Conservation (phyloP, 306 rosid genomes). For the Cucurbita moschata region DNA sequence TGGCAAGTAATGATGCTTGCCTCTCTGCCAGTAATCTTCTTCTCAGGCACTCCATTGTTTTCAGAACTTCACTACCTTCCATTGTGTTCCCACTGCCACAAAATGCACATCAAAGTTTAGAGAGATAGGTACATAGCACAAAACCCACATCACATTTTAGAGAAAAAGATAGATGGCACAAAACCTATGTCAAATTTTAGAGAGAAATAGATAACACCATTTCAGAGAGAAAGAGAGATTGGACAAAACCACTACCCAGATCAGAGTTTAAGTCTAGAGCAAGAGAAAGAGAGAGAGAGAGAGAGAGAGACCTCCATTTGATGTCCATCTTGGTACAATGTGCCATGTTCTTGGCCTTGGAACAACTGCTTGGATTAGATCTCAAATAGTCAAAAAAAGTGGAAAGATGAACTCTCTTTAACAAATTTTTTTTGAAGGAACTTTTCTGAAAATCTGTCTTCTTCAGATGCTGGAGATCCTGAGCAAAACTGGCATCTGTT, state of each 20-base stretch:
- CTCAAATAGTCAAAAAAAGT: not conserved
- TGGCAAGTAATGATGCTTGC: slow-evolving; percentile 72
- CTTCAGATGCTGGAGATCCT: not conserved
- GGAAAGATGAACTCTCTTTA: not conserved
- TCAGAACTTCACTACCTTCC: slow-evolving; percentile 41
- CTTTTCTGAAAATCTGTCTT: slow-evolving; percentile 2
- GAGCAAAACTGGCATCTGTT: not conserved
- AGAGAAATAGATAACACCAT: not conserved
- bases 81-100: slow-evolving; percentile 29
- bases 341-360: slow-evolving; percentile 8
- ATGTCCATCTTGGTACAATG: slow-evolving; percentile 18
- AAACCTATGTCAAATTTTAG: not conserved
- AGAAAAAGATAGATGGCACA: not conserved
- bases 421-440: not conserved
- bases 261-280: not conserved
- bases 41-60: slow-evolving; percentile 59
- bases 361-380: not conserved
- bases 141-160: not conserved
- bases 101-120: slow-evolving; percentile 10
- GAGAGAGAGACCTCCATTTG: slow-evolving; percentile 23
- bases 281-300: not conserved
- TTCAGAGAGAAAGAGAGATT: not conserved
- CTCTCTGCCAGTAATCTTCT: slow-evolving; percentile 86
- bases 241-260: not conserved
- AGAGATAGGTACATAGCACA: not conserved